These are phyloP conservation scores for Lipomyces chichibuensis DNA, from an alignment of 805 yeast species.

Conservation along the genomic window DNA sequence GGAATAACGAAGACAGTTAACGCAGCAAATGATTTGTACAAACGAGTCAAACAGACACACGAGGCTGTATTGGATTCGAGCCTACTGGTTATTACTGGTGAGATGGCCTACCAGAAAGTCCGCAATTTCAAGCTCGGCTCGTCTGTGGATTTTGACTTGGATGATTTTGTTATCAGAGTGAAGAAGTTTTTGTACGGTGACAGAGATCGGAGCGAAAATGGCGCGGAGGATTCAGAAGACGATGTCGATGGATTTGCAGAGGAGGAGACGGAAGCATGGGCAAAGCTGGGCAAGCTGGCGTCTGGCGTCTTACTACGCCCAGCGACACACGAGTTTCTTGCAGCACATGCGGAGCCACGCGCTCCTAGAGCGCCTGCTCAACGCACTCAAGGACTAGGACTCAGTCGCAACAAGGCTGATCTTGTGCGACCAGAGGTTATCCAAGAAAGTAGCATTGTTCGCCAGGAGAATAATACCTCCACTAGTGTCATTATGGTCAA, in stretches of 20 bases:
- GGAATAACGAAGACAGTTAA: slow-evolving; percentile 15
- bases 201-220: slow-evolving; percentile 3
- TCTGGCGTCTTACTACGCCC: slow-evolving; percentile 16
- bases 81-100: slow-evolving; percentile 25
- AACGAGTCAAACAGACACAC: slow-evolving; percentile 25
- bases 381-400: slow-evolving; percentile 22
- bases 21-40: slow-evolving; percentile 25
- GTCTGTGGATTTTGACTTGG: slow-evolving; percentile 29
- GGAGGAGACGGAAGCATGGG: slow-evolving; percentile 23
- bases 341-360: slow-evolving; percentile 15
- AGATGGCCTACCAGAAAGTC: slow-evolving; percentile 21
- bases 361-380: slow-evolving; percentile 8
- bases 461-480: slow-evolving; percentile 23
- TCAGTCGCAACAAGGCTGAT: slow-evolving; percentile 6
- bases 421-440: slow-evolving; percentile 17
- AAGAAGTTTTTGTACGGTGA: slow-evolving; percentile 17
- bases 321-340: slow-evolving; percentile 24
- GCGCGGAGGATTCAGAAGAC: slow-evolving; percentile 7
- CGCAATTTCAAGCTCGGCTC: slow-evolving; percentile 28
- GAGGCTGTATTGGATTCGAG: slow-evolving; percentile 34
- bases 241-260: slow-evolving; percentile 19
- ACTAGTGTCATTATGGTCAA: slow-evolving; percentile 23
- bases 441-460: slow-evolving; percentile 11
- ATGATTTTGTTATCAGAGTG: slow-evolving; percentile 23
- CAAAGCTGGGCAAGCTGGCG: slow-evolving; percentile 24